Percentiles rank a stretch among this genome's conserved stretches.
phyloP scores from a whole-genome alignment of 257 asterid genomes.

The Ocimum tenuiflorum region DNA sequence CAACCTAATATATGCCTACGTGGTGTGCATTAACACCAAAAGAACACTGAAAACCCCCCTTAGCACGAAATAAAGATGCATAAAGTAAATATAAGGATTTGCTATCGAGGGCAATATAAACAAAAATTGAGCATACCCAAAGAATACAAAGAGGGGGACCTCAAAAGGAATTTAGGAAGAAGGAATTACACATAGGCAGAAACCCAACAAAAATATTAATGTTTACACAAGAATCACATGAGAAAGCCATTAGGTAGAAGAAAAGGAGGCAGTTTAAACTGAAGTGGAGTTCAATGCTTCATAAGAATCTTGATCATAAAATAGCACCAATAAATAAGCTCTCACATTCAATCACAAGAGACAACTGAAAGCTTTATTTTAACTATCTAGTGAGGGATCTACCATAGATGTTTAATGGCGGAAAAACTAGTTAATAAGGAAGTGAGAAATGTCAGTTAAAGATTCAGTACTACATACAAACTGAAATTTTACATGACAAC shows the following conservation, averaged over 20 bases:
- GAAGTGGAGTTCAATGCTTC: neutral
- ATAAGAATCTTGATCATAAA: too few species aligned
- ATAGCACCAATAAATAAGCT: too few species aligned
- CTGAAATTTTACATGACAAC: conserved; percentile 8
- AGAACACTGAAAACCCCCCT: neutral
- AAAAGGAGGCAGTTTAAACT: neutral
- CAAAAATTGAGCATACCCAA: too few species aligned
- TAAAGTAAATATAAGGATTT: too few species aligned
- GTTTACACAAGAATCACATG: neutral
- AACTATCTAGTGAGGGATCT: too few species aligned
- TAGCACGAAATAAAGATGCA: neutral
- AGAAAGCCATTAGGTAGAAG: neutral
- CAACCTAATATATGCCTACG: neutral
- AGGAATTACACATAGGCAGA: neutral
- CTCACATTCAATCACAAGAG: too few species aligned
- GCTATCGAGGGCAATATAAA: too few species aligned
- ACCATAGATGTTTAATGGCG: too few species aligned
- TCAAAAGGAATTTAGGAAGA: too few species aligned
- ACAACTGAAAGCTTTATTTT: too few species aligned
- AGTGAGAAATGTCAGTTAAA: conserved; percentile 2
- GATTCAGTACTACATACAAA: neutral
- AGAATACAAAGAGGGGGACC: too few species aligned
- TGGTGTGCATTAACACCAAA: neutral
- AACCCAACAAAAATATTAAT: neutral
- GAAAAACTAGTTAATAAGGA: neutral